Percentiles rank a stretch among this genome's conserved stretches.
Evolutionary conservation across 306 rosid genomes (phyloP).

Genomic region (Cyamopsis tetragonoloba): DNA sequence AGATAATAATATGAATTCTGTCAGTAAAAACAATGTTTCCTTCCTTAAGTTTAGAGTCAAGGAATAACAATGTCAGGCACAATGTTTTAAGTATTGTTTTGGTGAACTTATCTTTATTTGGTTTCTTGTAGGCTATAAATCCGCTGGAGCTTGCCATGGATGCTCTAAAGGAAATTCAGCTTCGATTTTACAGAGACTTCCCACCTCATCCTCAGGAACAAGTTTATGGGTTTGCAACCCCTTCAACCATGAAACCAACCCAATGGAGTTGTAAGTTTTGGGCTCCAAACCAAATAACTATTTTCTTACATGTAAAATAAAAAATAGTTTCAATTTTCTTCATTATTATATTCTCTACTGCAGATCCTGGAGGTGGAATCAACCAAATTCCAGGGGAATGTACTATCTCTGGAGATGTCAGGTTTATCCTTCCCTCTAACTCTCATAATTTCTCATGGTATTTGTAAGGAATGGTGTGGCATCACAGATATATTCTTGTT

Average conservation of each 20-base stretch:
- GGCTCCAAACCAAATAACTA: neutral
- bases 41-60: neutral
- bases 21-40: neutral
- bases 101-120: conserved; percentile 13
- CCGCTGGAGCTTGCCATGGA: conserved; percentile 89
- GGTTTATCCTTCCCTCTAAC: conserved; percentile 43
- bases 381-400: conserved; percentile 96
- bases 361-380: conserved; percentile 97
- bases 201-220: conserved; percentile 91
- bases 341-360: conserved; percentile 2
- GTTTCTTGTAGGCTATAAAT: conserved; percentile 72
- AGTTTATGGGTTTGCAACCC: conserved; percentile 80
- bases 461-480: conserved; percentile 9
- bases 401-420: conserved; percentile 92
- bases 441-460: neutral
- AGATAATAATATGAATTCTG: neutral
- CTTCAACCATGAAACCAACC: conserved; percentile 98
- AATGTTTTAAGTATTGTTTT: conserved; percentile 14
- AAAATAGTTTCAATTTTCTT: neutral
- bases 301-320: neutral
- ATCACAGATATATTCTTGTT: conserved; percentile 27
- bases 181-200: conserved; percentile 70
- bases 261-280: conserved; percentile 87
- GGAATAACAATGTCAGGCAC: neutral
- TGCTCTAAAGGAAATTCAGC: conserved; percentile 80